Evolutionary conservation across 169 alveolate species (phyloP).

Genomic region (Toxoplasma gondii): DNA sequence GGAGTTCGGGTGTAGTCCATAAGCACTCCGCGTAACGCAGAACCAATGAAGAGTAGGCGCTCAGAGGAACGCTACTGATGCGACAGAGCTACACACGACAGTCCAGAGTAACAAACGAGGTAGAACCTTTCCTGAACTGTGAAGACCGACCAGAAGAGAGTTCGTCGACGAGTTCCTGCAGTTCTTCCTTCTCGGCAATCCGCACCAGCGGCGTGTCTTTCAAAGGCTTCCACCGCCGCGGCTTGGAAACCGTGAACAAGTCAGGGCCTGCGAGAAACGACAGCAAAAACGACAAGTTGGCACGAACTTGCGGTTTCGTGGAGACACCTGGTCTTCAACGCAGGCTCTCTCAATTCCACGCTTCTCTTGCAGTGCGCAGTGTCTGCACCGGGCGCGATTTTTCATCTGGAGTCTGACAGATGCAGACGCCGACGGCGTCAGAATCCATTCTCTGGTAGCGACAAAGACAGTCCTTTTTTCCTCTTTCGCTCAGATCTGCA

Average conservation of each 20-base stretch:
- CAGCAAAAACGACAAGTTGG: conserved; percentile 22
- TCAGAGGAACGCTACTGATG: too few relatives aligned
- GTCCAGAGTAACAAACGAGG: too few relatives aligned
- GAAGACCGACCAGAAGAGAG: conserved; percentile 58
- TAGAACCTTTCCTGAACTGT: too few relatives aligned
- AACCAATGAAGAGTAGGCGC: too few relatives aligned
- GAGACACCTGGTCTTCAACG: conserved; percentile 66
- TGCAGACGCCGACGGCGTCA: too few relatives aligned
- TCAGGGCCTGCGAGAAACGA: conserved; percentile 28
- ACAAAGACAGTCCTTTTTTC: too few relatives aligned
- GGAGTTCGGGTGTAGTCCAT: too few relatives aligned
- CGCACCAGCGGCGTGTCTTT: conserved; percentile 80
- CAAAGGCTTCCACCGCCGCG: conserved; percentile 67
- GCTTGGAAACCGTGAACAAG: conserved; percentile 27
- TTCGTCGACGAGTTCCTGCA: conserved; percentile 78
- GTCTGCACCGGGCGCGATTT: conserved; percentile 11
- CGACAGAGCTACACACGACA: too few relatives aligned
- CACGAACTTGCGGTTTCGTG: conserved; percentile 69
- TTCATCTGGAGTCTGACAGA: too few relatives aligned
- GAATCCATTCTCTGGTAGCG: too few relatives aligned
- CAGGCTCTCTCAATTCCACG: conserved; percentile 63
- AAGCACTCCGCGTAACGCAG: too few relatives aligned
- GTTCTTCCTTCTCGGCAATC: conserved; percentile 78
- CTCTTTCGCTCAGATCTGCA: too few relatives aligned
- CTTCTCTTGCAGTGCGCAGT: conserved; percentile 28